Percentiles rank a stretch among this genome's conserved stretches.
phyloP scores from a whole-genome alignment of 345 rosid genomes.

The Eucalyptus erythrocorys region DNA sequence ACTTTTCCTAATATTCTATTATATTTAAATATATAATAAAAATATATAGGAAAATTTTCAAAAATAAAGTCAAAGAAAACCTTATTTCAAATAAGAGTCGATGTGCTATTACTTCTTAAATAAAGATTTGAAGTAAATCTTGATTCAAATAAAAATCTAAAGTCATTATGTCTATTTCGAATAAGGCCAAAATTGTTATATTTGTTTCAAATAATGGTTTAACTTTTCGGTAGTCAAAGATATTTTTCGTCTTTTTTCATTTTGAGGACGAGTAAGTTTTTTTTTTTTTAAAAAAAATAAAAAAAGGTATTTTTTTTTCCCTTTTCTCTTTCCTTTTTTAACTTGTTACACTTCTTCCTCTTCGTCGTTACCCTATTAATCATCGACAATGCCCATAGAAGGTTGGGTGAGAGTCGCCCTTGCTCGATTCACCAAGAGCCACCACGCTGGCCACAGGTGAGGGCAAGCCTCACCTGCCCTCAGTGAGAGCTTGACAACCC shows the following conservation, averaged over 20 bases:
- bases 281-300: too few relatives aligned
- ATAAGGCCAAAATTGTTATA: rapidly evolving
- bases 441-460: rapidly evolving
- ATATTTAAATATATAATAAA: not conserved
- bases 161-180: rapidly evolving
- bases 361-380: rapidly evolving
- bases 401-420: rapidly evolving
- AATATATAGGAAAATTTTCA: rapidly evolving
- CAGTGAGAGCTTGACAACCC: too few relatives aligned
- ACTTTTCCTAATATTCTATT: not conserved
- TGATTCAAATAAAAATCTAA: rapidly evolving
- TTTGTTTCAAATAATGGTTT: rapidly evolving
- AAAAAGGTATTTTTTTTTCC: rapidly evolving
- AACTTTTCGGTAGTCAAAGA: rapidly evolving
- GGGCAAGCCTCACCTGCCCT: rapidly evolving
- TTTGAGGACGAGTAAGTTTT: too few relatives aligned
- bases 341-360: too few relatives aligned
- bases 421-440: rapidly evolving
- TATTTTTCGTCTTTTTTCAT: rapidly evolving
- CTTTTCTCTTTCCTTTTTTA: rapidly evolving
- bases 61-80: rapidly evolving
- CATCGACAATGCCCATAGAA: rapidly evolving
- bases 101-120: rapidly evolving
- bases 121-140: too few relatives aligned
- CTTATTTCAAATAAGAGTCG: rapidly evolving